phyloP scores from a whole-genome alignment of 2,329 filamentous ascomycete genomes.

The Chaetomium strumarium region DNA sequence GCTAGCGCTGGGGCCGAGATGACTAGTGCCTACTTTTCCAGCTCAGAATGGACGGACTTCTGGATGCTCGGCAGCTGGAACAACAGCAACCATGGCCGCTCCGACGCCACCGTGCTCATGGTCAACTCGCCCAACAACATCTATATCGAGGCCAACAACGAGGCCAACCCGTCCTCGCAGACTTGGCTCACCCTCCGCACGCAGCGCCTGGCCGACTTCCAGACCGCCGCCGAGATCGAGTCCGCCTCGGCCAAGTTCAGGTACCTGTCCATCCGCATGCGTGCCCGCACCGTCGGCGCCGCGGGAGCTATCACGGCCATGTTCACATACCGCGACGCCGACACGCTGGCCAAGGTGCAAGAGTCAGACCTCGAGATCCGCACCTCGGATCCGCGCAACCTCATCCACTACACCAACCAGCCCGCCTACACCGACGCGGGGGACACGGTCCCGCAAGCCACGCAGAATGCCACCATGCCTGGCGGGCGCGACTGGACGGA shows the following conservation, averaged over 20 bases:
- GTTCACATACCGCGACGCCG: constrained; percentile 44
- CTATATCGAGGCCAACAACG: constrained; percentile 40
- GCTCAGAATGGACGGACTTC: constrained; percentile 31
- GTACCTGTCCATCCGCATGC: constrained; percentile 43
- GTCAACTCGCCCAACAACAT: constrained; percentile 39
- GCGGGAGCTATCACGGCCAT: constrained; percentile 47
- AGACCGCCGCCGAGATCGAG: constrained; percentile 45
- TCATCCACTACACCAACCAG: constrained; percentile 56
- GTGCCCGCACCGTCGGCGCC: constrained; percentile 43
- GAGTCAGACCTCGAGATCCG: constrained; percentile 50
- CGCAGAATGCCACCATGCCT: constrained; percentile 43
- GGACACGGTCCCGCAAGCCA: constrained; percentile 41
- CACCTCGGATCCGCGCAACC: constrained; percentile 39
- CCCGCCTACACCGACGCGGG: constrained; percentile 43
- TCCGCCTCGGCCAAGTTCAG: constrained; percentile 33
- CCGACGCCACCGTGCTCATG: constrained; percentile 32
- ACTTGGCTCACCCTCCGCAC: constrained; percentile 47
- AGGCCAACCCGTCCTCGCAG: constrained; percentile 30
- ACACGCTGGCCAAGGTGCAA: constrained; percentile 36
- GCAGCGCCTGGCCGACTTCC: constrained; percentile 37
- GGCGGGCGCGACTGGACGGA: constrained; percentile 41
- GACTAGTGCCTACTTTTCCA: constrained; percentile 37
- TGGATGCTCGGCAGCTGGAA: constrained; percentile 39
- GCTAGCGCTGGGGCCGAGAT: constrained; percentile 27
- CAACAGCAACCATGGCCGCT: constrained; percentile 28